phyloP scores from a whole-genome alignment of 1,139 yeast genomes.

The Zygosaccharomyces sapae region DNA sequence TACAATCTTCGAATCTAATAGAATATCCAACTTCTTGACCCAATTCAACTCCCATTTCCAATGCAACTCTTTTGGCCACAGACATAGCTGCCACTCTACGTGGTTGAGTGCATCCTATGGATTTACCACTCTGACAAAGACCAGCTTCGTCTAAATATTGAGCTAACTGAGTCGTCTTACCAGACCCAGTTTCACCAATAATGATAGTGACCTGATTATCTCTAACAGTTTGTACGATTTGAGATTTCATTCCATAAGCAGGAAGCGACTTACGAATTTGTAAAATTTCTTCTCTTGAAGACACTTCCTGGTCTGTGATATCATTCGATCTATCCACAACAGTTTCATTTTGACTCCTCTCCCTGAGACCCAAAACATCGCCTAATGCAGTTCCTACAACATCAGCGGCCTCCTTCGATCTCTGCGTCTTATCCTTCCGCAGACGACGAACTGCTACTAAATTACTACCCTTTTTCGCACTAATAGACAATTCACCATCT shows the following conservation, averaged over 20 bases:
- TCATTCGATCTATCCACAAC: constrained; percentile 18
- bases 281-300: constrained; percentile 26
- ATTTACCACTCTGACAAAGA: constrained; percentile 34
- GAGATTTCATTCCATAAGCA: constrained; percentile 63
- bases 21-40: constrained; percentile 86
- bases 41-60: constrained; percentile 66
- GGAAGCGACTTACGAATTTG: constrained; percentile 64
- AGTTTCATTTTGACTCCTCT: constrained; percentile 17
- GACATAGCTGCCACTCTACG: constrained; percentile 95
- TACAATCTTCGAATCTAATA: constrained; percentile 81
- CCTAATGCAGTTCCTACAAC: constrained; percentile 56
- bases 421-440: constrained; percentile 51
- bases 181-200: constrained; percentile 96
- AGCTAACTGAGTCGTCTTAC: constrained; percentile 90
- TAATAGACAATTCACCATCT: constrained; percentile 69
- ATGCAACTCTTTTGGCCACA: constrained; percentile 85
- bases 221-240: constrained; percentile 57
- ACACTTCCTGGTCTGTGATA: constrained; percentile 1
- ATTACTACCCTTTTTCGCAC: constrained; percentile 67
- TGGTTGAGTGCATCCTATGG: constrained; percentile 92
- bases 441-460: constrained; percentile 62
- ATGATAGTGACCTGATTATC: constrained; percentile 83
- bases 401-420: constrained; percentile 47
- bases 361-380: constrained; percentile 46
- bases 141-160: constrained; percentile 84